Conservation (phyloP, 257 asterid genomes). For the Primulina eburnea region DNA sequence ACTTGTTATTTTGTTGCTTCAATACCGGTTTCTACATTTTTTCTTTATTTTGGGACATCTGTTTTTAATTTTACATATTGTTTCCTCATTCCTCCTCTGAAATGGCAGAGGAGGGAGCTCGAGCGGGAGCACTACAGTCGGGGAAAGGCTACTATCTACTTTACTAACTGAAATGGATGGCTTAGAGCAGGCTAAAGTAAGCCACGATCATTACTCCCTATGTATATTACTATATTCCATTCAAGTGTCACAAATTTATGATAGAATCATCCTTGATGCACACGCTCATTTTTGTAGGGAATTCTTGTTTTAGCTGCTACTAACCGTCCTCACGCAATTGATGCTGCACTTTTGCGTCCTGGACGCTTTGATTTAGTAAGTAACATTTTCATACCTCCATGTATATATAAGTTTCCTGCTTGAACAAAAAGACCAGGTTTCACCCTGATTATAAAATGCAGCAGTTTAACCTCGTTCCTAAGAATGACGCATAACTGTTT, state of each 20-base stretch:
- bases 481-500: background rate
- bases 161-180: conserved; percentile 98
- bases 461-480: background rate
- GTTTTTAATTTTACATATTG: background rate
- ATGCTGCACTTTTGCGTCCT: conserved; percentile 90
- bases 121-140: conserved; percentile 69
- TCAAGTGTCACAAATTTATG: background rate
- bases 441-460: background rate
- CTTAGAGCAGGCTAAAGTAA: conserved; percentile 84
- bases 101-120: conserved; percentile 76
- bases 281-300: conserved; percentile 47
- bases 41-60: background rate
- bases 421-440: background rate
- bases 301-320: conserved; percentile 98
- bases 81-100: conserved; percentile 12
- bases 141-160: conserved; percentile 87
- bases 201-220: conserved; percentile 3
- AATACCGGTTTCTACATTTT: background rate
- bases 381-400: background rate
- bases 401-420: background rate
- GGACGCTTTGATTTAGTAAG: conserved; percentile 94
- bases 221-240: conserved; percentile 6
- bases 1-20: too few species aligned
- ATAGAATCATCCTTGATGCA: conserved; percentile 3
- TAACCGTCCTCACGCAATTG: conserved; percentile 86